A percentile compares a stretch with the other conserved stretches of the same genome.
phyloP scores from a whole-genome alignment of 345 rosid species.

The Salix exigua region DNA sequence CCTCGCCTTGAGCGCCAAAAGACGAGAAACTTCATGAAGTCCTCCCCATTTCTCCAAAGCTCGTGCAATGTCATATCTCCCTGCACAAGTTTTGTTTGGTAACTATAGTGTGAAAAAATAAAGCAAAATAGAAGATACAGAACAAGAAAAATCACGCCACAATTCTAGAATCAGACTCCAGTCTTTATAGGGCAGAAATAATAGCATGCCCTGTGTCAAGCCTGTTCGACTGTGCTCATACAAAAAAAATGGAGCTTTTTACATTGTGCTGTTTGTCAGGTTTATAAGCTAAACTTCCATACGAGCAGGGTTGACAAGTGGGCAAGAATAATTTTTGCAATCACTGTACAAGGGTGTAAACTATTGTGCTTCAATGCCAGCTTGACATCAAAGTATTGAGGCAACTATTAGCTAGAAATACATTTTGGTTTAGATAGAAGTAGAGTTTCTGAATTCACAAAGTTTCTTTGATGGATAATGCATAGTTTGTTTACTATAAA shows the following conservation, averaged over 20 bases:
- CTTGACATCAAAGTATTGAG: background rate
- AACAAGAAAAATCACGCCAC: background rate
- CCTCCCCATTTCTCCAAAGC: slow-evolving; percentile 99
- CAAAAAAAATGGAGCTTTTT: no score
- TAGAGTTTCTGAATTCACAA: background rate
- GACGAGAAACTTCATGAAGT: slow-evolving; percentile 76
- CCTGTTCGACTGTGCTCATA: background rate
- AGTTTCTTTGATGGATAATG: background rate
- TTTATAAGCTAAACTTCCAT: no score
- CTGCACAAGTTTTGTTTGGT: slow-evolving; percentile 27
- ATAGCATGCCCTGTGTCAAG: background rate
- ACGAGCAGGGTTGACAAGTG: background rate
- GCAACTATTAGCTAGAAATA: background rate
- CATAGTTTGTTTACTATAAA: background rate
- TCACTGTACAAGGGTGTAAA: background rate
- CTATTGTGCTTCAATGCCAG: background rate
- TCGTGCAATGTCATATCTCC: slow-evolving; percentile 91
- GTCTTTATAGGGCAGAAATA: background rate
- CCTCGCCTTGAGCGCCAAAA: slow-evolving; percentile 71
- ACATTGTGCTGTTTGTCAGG: no score
- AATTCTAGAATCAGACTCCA: background rate
- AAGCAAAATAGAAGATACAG: background rate
- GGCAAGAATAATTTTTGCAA: background rate
- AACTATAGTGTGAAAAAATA: background rate
- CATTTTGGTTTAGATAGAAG: background rate